A percentile compares a stretch with the other conserved stretches of the same genome.
phyloP scores from a whole-genome alignment of 2,329 filamentous ascomycete species.

The Xylariaceae sp. region DNA sequence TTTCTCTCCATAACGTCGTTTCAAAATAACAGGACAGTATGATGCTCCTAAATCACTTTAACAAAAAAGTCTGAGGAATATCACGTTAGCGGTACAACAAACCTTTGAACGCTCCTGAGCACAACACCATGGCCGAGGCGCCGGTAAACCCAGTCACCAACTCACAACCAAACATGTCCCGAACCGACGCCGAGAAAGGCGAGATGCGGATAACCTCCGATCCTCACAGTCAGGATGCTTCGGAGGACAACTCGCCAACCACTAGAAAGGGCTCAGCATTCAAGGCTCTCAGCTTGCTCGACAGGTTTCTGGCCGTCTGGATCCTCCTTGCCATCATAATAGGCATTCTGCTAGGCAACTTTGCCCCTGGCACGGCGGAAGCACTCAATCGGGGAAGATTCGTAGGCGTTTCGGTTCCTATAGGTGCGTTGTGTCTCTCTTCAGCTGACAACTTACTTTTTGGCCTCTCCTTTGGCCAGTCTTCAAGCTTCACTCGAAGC shows the following conservation, averaged over 20 bases:
- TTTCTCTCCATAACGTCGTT: too few species aligned
- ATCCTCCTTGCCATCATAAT: constrained; percentile 74
- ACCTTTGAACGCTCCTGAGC: neutral
- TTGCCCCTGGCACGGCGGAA: constrained; percentile 56
- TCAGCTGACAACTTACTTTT: neutral
- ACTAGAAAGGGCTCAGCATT: constrained; percentile 38
- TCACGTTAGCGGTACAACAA: neutral
- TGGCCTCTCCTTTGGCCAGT: neutral
- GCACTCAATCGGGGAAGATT: constrained; percentile 67
- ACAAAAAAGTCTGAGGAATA: neutral
- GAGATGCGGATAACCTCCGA: constrained; percentile 3
- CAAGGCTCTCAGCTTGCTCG: constrained; percentile 53
- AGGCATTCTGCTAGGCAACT: constrained; percentile 72
- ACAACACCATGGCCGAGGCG: constrained; percentile 4
- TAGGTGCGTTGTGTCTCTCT: constrained; percentile 20
- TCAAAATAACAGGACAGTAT: too few species aligned
- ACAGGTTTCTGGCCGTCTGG: constrained; percentile 63
- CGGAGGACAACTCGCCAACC: neutral
- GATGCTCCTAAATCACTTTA: neutral
- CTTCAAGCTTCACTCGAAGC: neutral
- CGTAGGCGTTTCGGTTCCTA: constrained; percentile 44
- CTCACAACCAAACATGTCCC: neutral
- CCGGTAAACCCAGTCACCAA: neutral
- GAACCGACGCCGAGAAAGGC: constrained; percentile 2
- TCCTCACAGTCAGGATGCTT: constrained; percentile 12